These are phyloP conservation scores for Comarum palustre DNA, from an alignment of 306 rosid genomes.

Conservation along the genomic window DNA sequence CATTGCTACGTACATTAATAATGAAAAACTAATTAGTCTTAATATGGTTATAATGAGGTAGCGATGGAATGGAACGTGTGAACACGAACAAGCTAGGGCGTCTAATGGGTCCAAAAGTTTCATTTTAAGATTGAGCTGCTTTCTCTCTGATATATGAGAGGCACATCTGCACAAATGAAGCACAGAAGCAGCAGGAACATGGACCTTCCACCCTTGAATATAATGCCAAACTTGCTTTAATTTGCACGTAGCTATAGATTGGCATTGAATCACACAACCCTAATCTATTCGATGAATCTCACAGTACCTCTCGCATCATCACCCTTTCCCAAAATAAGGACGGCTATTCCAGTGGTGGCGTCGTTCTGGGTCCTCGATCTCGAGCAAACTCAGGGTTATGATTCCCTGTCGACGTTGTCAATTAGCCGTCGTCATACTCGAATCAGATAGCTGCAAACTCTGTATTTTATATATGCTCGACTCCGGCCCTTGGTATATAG, in stretches of 20 bases:
- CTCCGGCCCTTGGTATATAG: not conserved
- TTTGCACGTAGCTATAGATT: not conserved
- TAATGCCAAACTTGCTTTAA: not conserved
- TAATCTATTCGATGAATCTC: not conserved
- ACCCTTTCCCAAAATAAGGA: not conserved
- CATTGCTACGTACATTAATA: not conserved
- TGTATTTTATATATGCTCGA: not conserved
- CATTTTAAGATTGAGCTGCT: slow-evolving; percentile 2
- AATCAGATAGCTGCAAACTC: not conserved
- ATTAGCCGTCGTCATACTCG: not conserved
- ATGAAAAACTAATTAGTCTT: not conserved
- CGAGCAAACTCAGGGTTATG: not conserved
- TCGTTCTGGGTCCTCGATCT: not conserved
- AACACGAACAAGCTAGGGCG: not conserved
- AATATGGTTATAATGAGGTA: not conserved
- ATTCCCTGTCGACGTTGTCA: not conserved
- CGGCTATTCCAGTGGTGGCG: not conserved
- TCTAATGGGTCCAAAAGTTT: slow-evolving; percentile 9
- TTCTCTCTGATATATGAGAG: not conserved
- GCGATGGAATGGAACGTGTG: not conserved
- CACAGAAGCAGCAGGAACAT: not conserved
- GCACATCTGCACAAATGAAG: not conserved
- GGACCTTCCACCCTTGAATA: not conserved
- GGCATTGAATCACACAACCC: not conserved
- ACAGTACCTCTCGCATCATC: not conserved